phyloP scores from a whole-genome alignment of 495 filamentous ascomycete species.

The Gamarada debralockiae region DNA sequence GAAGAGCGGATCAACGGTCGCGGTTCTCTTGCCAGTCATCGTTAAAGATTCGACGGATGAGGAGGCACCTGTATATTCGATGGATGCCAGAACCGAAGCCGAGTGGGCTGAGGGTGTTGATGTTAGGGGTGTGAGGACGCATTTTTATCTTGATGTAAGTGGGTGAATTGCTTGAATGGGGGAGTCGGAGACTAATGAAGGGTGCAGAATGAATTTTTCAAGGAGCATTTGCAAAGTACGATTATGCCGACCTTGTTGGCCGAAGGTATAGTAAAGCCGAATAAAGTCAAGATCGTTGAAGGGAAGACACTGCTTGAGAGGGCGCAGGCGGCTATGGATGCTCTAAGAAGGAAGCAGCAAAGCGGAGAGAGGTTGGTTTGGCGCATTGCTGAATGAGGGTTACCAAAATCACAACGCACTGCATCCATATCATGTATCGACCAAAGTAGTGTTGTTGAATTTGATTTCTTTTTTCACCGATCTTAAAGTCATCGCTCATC shows the following conservation, averaged over 20 bases:
- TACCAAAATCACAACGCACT: too few relatives aligned
- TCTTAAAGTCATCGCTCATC: not conserved
- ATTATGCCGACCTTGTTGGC: conserved; percentile 47
- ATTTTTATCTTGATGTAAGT: conserved; percentile 42
- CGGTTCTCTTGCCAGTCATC: conserved; percentile 50
- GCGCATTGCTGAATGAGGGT: conserved; percentile 32
- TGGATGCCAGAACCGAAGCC: conserved; percentile 34
- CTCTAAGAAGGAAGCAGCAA: conserved; percentile 32
- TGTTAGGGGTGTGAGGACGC: conserved; percentile 44
- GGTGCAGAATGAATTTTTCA: conserved; percentile 44
- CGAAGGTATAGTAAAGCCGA: conserved; percentile 40
- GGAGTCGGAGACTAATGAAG: not conserved
- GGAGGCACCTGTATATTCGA: conserved; percentile 36
- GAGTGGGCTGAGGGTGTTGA: conserved; percentile 44
- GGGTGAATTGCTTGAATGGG: not conserved
- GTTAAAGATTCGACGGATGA: conserved; percentile 36
- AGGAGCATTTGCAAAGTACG: conserved; percentile 38
- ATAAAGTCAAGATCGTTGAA: conserved; percentile 41
- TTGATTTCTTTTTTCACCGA: not conserved
- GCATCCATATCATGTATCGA: too few relatives aligned
- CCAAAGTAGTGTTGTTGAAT: too few relatives aligned
- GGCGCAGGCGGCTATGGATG: conserved; percentile 39
- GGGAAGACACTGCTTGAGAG: conserved; percentile 44
- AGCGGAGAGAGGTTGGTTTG: conserved; percentile 49
- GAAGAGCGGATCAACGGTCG: conserved; percentile 39